A percentile compares a stretch with the other conserved stretches of the same genome.
Evolutionary conservation across 2,329 filamentous ascomycete genomes (phyloP).

Genomic region (Penicillium hesseltinei): DNA sequence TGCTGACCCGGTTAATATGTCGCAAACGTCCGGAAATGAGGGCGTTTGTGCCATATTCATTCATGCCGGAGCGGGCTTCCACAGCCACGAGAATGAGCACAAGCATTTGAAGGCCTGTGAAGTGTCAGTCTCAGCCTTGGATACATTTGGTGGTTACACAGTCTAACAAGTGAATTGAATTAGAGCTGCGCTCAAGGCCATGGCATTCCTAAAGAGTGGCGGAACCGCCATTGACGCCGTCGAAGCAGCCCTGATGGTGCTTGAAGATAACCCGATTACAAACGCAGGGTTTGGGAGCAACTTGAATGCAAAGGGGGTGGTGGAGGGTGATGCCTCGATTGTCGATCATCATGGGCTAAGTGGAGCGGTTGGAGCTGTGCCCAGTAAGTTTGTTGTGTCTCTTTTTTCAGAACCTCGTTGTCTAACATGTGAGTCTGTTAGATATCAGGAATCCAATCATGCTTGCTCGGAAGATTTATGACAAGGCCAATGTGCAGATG

Average conservation of each 20-base stretch:
- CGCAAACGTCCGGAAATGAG: conserved; percentile 36
- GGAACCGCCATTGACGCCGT: conserved; percentile 82
- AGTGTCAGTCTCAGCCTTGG: conserved; percentile 61
- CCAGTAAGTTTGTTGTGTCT: conserved; percentile 60
- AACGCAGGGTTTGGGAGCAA: conserved; percentile 97
- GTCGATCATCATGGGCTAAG: conserved; percentile 89
- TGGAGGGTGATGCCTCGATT: conserved; percentile 92
- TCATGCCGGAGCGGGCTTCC: conserved; percentile 92
- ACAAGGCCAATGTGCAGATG: conserved; percentile 72
- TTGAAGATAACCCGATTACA: conserved; percentile 94
- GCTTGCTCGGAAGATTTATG: conserved; percentile 77
- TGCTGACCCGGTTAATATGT: conserved; percentile 27
- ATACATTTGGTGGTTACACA: not conserved
- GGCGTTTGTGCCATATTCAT: conserved; percentile 80
- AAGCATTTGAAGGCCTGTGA: conserved; percentile 83
- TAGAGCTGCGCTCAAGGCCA: conserved; percentile 79
- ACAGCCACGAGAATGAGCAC: conserved; percentile 81
- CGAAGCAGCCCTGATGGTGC: conserved; percentile 78
- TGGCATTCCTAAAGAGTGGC: conserved; percentile 75
- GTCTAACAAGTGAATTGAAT: conserved; percentile 2
- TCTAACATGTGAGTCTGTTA: conserved; percentile 14
- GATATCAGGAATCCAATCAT: conserved; percentile 84
- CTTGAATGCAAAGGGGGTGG: conserved; percentile 80
- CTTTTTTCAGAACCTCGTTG: not conserved
- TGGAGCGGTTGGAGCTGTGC: conserved; percentile 86